phyloP scores from a whole-genome alignment of 495 filamentous ascomycete species.

The Cudoniella acicularis region DNA sequence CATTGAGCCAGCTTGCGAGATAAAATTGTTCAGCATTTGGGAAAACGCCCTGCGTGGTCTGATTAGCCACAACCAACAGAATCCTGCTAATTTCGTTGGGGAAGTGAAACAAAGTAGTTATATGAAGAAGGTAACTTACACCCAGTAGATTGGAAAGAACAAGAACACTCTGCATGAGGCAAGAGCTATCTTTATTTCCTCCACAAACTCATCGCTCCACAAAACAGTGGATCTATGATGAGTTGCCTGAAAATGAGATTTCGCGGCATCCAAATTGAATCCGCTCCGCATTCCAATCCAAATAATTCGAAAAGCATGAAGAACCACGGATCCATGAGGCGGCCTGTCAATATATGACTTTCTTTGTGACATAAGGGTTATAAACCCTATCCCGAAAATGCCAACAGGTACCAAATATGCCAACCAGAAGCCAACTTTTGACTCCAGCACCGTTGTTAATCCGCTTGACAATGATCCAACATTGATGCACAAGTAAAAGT shows the following conservation, averaged over 20 bases:
- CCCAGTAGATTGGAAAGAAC: background rate
- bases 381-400: slow-evolving; percentile 44
- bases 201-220: background rate
- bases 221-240: background rate
- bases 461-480: slow-evolving; percentile 40
- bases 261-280: background rate
- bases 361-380: slow-evolving; percentile 44
- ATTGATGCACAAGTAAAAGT: slow-evolving; percentile 69
- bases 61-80: no score
- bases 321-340: slow-evolving; percentile 50
- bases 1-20: slow-evolving; percentile 54
- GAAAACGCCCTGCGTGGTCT: slow-evolving; percentile 34
- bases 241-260: background rate
- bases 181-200: background rate
- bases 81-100: background rate
- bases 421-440: slow-evolving; percentile 74
- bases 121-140: no score
- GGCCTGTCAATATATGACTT: slow-evolving; percentile 42
- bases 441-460: slow-evolving; percentile 57
- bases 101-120: no score
- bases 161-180: background rate
- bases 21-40: slow-evolving; percentile 48
- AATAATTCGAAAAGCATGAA: slow-evolving; percentile 43
- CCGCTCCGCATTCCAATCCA: slow-evolving; percentile 18
- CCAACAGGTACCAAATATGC: slow-evolving; percentile 59